Conservation (phyloP, 2,329 filamentous ascomycete genomes). For the Curvularia eragrostidis region DNA sequence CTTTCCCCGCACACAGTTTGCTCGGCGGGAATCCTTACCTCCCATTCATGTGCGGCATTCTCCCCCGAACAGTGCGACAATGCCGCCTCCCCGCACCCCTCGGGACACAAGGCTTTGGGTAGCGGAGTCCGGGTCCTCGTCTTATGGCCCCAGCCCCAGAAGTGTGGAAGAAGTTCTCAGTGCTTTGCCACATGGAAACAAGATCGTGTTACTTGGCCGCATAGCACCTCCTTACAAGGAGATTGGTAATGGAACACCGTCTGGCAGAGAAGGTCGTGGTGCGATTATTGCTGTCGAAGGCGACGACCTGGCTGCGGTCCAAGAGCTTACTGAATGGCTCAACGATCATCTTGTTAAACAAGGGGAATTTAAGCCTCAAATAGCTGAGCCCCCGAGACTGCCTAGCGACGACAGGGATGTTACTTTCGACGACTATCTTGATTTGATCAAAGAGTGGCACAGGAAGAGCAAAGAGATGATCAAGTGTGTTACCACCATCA, state of each 20-base stretch:
- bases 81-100: constrained; percentile 45
- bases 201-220: constrained; percentile 76
- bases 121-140: constrained; percentile 15
- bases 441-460: constrained; percentile 76
- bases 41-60: constrained; percentile 42
- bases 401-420: constrained; percentile 46
- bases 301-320: constrained; percentile 67
- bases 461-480: constrained; percentile 74
- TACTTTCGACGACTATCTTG: constrained; percentile 65
- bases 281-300: constrained; percentile 86
- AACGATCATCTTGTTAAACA: constrained; percentile 60
- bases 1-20: constrained; percentile 36
- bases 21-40: constrained; percentile 44
- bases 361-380: constrained; percentile 58
- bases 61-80: constrained; percentile 41
- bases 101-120: constrained; percentile 31
- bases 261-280: constrained; percentile 63
- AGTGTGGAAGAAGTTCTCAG: constrained; percentile 74
- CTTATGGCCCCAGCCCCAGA: constrained; percentile 36
- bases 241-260: constrained; percentile 30
- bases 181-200: constrained; percentile 75
- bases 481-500: constrained; percentile 57
- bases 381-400: constrained; percentile 58
- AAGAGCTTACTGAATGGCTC: constrained; percentile 70
- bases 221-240: constrained; percentile 72